phyloP scores from a whole-genome alignment of 257 asterid species.

The Gentiana straminea region DNA sequence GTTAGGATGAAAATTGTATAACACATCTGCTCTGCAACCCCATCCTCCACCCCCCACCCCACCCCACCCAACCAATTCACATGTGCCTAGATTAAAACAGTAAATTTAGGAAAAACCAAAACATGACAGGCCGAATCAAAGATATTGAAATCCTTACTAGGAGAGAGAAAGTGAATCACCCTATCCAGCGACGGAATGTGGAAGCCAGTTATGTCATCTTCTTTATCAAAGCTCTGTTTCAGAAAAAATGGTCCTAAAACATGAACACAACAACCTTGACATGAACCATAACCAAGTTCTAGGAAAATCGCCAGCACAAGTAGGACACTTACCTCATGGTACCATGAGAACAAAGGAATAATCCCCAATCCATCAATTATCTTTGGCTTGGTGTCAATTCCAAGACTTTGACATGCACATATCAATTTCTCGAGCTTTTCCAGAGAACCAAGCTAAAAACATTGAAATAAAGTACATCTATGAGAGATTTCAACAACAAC shows the following conservation, averaged over 20 bases:
- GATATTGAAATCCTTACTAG: constrained; percentile 47
- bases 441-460: constrained; percentile 48
- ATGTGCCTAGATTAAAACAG: too few relatives aligned
- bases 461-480: neutral
- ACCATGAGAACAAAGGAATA: constrained; percentile 78
- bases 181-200: constrained; percentile 75
- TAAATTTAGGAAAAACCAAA: neutral
- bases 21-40: too few relatives aligned
- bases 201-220: constrained; percentile 60
- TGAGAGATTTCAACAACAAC: too few relatives aligned
- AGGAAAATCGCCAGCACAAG: neutral
- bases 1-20: too few relatives aligned
- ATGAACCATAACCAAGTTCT: neutral
- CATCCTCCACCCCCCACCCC: too few relatives aligned
- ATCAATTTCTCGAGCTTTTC: constrained; percentile 68
- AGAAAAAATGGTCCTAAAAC: constrained; percentile 6
- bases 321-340: constrained; percentile 58
- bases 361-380: constrained; percentile 57
- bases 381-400: constrained; percentile 62
- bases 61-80: too few relatives aligned
- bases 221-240: constrained; percentile 76
- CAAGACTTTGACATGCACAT: constrained; percentile 41
- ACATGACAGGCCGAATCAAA: constrained; percentile 4
- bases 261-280: neutral
- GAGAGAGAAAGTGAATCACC: constrained; percentile 88